Percentiles rank a stretch among this genome's conserved stretches.
phyloP scores from a whole-genome alignment of 2,329 filamentous ascomycete species.

The Aspergillus tamarii region DNA sequence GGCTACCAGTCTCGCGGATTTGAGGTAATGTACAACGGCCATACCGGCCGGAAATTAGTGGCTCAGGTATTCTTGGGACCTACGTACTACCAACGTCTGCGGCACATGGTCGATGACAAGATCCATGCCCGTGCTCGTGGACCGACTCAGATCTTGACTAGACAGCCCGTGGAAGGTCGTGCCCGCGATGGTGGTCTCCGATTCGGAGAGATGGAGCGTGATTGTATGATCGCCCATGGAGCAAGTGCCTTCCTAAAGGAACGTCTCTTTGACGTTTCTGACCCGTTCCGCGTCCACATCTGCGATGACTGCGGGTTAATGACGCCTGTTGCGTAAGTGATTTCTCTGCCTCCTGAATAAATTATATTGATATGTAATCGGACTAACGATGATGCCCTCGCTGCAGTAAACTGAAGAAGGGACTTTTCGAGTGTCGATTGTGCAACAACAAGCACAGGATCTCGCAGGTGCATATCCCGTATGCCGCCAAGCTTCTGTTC shows the following conservation, averaged over 20 bases:
- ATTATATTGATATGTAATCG: conserved; percentile 13
- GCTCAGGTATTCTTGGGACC: conserved; percentile 96
- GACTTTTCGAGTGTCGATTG: conserved; percentile 92
- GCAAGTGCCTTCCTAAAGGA: conserved; percentile 97
- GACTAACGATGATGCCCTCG: conserved; percentile 25
- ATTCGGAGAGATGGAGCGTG: conserved; percentile 99
- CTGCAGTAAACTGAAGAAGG: conserved; percentile 83
- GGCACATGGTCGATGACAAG: conserved; percentile 99
- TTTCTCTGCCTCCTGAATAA: not conserved
- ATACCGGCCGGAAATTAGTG: conserved; percentile 90
- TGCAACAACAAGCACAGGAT: conserved; percentile 99
- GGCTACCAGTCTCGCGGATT: conserved; percentile 97
- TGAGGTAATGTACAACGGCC: conserved; percentile 98
- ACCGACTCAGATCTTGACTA: conserved; percentile 93
- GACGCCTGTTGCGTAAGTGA: conserved; percentile 95
- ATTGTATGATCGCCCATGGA: conserved; percentile 99
- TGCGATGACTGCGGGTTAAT: conserved; percentile 98
- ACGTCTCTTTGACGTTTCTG: conserved; percentile 93
- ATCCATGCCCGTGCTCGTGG: conserved; percentile 98
- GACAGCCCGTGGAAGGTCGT: conserved; percentile 97
- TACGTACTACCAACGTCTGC: conserved; percentile 97
- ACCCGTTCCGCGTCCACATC: conserved; percentile 96
- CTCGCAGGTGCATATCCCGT: conserved; percentile 95
- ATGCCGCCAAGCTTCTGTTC: conserved; percentile 96
- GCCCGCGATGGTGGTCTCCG: conserved; percentile 95